Base-by-base conservation (phyloP, 306 rosid species). In the Glycyrrhiza uralensis region DNA sequence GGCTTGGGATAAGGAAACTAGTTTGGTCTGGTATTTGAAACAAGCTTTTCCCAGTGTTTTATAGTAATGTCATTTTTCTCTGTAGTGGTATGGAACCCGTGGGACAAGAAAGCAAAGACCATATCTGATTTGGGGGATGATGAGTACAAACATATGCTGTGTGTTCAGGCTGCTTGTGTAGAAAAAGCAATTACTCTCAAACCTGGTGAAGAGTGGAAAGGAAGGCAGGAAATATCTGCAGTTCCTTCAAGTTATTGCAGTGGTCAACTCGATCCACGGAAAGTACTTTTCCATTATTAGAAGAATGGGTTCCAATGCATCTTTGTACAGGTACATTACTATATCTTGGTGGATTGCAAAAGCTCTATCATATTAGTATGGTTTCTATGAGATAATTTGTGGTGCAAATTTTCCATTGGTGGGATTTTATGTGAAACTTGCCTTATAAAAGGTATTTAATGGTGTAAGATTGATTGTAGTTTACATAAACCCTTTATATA, bases 121-220 rank as follows among this genome's bases (percentile, higher is more conserved):
- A 75, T 92, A 50, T 13, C 89, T 52, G 97, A 92, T 74, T 66
- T 92, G 4, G 90, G 86, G 65, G 87, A 87, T 66, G 71, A 71
- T 26, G 97, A 92, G 30, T 89, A 92, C 79, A 84, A 79, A 72
- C 71, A 81, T 9, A 81, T 87, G 96, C 80, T 92, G 0, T 89
- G 93, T 86, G 88, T 92, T 44, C 85, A 88, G 62, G 67, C 97
- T 23, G 91, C 97, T 66, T 82, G 88, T 49, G 81, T 84, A 66
- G 91, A 89, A 64, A 85, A 76, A 65, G 79, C 86, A 47, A 79
- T 87, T 38, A 87, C 90, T 55, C 82, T 92, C 60, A 87, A 77
- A 69, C 97, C 96, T 5, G 96, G 97, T 30, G 89, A 89, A 86
- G 97, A 92, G 83, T 89, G 97, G 96, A 89, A 47, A 78, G 97